Evolutionary conservation across 768 basidiomycete species (phyloP).

Genomic region (Astraeus odoratus): DNA sequence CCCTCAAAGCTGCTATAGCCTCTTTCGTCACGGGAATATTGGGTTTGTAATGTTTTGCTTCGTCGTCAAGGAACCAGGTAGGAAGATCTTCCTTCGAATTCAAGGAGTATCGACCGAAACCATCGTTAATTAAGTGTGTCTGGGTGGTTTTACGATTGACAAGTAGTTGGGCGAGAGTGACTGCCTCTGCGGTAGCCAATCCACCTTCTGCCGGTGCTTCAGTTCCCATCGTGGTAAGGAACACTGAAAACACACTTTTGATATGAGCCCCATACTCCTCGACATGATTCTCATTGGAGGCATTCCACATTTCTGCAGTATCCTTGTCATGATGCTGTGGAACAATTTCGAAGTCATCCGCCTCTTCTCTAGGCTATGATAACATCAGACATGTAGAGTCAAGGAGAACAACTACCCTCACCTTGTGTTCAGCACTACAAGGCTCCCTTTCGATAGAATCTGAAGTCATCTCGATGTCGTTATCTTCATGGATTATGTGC

Average conservation of each 20-base stretch:
- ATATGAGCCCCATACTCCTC: constrained; percentile 58
- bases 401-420: constrained; percentile 8
- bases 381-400: constrained; percentile 7
- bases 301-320: constrained; percentile 72
- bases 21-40: constrained; percentile 98
- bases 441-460: constrained; percentile 29
- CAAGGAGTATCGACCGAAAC: constrained; percentile 90
- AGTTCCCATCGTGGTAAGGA: constrained; percentile 1
- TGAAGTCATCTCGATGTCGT: constrained; percentile 14
- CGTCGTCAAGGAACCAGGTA: constrained; percentile 96
- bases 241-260: constrained; percentile 42
- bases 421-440: constrained; percentile 23
- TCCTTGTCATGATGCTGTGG: constrained; percentile 51
- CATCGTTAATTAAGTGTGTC: constrained; percentile 86
- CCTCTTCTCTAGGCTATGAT: constrained; percentile 14
- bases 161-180: constrained; percentile 84
- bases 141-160: constrained; percentile 88
- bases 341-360: constrained; percentile 66
- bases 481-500: constrained; percentile 11
- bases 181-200: constrained; percentile 80
- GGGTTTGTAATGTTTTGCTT: constrained; percentile 84
- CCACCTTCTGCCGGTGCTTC: constrained; percentile 54
- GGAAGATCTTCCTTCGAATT: constrained; percentile 91
- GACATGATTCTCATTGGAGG: constrained; percentile 70
- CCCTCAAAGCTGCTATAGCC: constrained; percentile 76